Conservation (phyloP, 345 rosid species). For the Mangifera indica region DNA sequence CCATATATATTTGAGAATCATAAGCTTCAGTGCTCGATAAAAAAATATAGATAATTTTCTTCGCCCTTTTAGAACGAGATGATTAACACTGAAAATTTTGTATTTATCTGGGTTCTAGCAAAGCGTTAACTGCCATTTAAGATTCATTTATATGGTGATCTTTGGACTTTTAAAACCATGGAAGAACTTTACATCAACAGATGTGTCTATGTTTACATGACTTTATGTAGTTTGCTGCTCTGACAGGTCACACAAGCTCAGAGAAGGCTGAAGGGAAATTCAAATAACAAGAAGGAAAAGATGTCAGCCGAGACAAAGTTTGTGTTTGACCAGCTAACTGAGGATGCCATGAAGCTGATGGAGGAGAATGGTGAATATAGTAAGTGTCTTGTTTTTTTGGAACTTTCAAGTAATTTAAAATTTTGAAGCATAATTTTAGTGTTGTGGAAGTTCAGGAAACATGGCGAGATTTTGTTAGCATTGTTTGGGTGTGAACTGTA, state of each 20-base stretch:
- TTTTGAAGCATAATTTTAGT: neutral
- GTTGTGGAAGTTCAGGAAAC: neutral
- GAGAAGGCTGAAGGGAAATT: constrained; percentile 82
- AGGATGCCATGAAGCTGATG: constrained; percentile 82
- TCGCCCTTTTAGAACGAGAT: too few species aligned
- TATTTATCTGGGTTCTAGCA: neutral
- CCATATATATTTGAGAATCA: too few species aligned
- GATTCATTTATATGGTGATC: neutral
- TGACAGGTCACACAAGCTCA: constrained; percentile 81
- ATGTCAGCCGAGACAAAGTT: constrained; percentile 76
- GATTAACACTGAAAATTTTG: too few species aligned
- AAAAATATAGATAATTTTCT: too few species aligned
- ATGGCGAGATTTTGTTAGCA: neutral
- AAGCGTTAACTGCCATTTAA: neutral
- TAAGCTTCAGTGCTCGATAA: too few species aligned
- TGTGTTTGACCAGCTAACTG: constrained; percentile 95
- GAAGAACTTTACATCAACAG: neutral
- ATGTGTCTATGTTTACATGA: neutral
- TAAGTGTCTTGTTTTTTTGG: constrained; percentile 40
- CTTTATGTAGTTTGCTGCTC: constrained; percentile 12
- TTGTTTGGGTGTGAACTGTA: neutral
- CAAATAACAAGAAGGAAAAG: constrained; percentile 74
- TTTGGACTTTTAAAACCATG: neutral
- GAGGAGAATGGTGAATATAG: constrained; percentile 79
- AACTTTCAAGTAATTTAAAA: neutral